These are phyloP conservation scores for Camelina sativa DNA, from an alignment of 345 rosid species.

Conservation along the genomic window DNA sequence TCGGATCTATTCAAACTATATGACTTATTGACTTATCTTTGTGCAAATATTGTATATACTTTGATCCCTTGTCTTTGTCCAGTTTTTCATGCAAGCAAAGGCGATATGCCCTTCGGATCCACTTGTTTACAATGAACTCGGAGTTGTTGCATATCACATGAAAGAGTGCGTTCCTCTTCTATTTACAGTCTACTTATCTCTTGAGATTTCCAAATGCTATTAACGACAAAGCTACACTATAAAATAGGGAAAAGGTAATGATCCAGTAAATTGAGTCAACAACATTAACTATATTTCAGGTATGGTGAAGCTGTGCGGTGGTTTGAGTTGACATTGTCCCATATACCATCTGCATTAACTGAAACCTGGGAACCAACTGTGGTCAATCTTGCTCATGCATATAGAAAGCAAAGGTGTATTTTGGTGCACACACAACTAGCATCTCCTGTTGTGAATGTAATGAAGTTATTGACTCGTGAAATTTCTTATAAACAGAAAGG, in stretches of 20 bases:
- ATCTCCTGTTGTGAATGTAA: neutral
- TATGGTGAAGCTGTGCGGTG: constrained; percentile 81
- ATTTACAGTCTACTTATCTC: constrained; percentile 27
- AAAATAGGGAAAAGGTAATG: constrained; percentile 3
- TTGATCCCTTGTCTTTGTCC: constrained; percentile 28
- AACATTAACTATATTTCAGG: constrained; percentile 56
- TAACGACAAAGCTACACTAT: constrained; percentile 11
- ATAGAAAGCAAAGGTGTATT: constrained; percentile 78
- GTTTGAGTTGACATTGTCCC: constrained; percentile 91
- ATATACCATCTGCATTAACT: constrained; percentile 68
- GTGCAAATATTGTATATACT: constrained; percentile 22
- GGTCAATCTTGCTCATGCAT: constrained; percentile 89
- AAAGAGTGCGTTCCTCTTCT: constrained; percentile 71
- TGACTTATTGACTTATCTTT: neutral
- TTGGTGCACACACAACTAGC: constrained; percentile 2
- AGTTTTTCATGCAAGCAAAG: constrained; percentile 98
- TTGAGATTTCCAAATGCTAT: neutral
- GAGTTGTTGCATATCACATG: constrained; percentile 96
- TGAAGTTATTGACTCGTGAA: constrained; percentile 9
- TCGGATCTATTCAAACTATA: neutral
- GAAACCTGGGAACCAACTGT: constrained; percentile 92
- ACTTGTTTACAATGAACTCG: constrained; percentile 92
- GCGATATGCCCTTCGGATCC: constrained; percentile 91
- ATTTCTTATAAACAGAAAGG: constrained; percentile 55
- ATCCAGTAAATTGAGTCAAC: constrained; percentile 21